Evolutionary conservation across 169 alveolate genomes (phyloP).

Genomic region (Cryptosporidium felis): DNA sequence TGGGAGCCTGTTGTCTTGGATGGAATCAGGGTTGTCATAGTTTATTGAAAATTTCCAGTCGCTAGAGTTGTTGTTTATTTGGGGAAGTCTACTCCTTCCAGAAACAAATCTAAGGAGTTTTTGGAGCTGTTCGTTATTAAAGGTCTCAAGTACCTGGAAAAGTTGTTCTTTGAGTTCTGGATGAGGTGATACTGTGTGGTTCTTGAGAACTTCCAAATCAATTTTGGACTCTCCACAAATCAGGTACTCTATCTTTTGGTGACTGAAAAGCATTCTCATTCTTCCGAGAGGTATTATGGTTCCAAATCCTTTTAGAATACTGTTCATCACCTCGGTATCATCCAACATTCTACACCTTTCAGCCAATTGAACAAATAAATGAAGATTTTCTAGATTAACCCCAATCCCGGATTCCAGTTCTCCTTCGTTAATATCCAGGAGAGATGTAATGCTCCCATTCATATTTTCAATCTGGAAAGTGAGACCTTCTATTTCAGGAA

Average conservation of each 20-base stretch:
- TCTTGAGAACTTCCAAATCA: slow-evolving; percentile 82
- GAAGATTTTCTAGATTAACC: slow-evolving; percentile 81
- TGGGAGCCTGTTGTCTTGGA: slow-evolving; percentile 86
- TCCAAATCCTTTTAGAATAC: slow-evolving; percentile 84
- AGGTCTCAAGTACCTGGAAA: slow-evolving; percentile 84
- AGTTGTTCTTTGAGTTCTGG: slow-evolving; percentile 82
- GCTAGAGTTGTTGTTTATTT: slow-evolving; percentile 75
- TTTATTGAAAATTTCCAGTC: slow-evolving; percentile 89
- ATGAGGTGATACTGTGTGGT: slow-evolving; percentile 86
- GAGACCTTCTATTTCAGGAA: slow-evolving; percentile 66
- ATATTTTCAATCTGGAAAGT: slow-evolving; percentile 66
- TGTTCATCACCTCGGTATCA: slow-evolving; percentile 80
- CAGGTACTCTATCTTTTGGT: slow-evolving; percentile 82
- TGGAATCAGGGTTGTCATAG: slow-evolving; percentile 77
- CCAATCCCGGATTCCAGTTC: slow-evolving; percentile 68
- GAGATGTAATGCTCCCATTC: slow-evolving; percentile 45
- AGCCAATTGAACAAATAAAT: slow-evolving; percentile 82
- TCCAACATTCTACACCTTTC: slow-evolving; percentile 84
- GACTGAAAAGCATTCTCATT: slow-evolving; percentile 84
- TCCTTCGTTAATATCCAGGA: slow-evolving; percentile 10
- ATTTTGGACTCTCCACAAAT: slow-evolving; percentile 90
- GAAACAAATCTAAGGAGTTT: slow-evolving; percentile 88
- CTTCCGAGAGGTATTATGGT: slow-evolving; percentile 89
- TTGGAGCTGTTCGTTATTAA: slow-evolving; percentile 86
- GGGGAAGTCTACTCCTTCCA: slow-evolving; percentile 90